Evolutionary conservation across 2,329 filamentous ascomycete genomes (phyloP), one percentile per base, ranked within the genome.

Genomic region (Dothideomycetes sp.): DNA sequence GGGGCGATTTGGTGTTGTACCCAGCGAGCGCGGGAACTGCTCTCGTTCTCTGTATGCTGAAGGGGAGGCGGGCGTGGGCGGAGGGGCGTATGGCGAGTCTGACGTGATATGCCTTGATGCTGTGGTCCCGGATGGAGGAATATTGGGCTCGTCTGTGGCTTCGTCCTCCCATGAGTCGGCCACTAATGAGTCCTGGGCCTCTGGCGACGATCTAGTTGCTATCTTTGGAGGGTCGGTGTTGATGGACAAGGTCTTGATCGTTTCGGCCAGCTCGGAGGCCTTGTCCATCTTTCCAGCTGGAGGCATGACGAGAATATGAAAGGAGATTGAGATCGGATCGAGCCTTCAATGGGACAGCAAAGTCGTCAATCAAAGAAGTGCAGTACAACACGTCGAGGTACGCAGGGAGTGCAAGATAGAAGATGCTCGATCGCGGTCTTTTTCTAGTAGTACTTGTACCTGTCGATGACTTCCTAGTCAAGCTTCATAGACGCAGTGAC

Each of bases 91-190:
- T 32, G 66, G 60, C 46, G 49, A 52, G 43, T 51, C 41, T 30
- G 36, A 16, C 5, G 42, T 42, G 15, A 24, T 33, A 34, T 22
- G 31, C 18, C 24, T 18, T 11, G 42, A 24, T n/a, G 36, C n/a
- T 36, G 36, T 14, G 36, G 22, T 12, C 22, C 12, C 22, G 22
- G 16, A n/a, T 37, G 19, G 24, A 8, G 31, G n/a, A 19, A 17
- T 38, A 37, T 49, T 52, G 32, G 57, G 57, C 40, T 55, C 52
- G 41, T 67, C 66, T 10, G 68, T 60, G 22, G 72, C 69, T 41
- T 83, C 83, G 51, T 91, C 81, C 61, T 87, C 82, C 83, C 83
- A 88, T 32, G 79, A 84, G 47, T 87, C 83, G 38, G 71, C 74
- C 15, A 81, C 64, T 14, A 61, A 44, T 14, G 48, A 40, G 31